Conservation (phyloP, 768 basidiomycete species). For the Chlorophyllum brunneum region DNA sequence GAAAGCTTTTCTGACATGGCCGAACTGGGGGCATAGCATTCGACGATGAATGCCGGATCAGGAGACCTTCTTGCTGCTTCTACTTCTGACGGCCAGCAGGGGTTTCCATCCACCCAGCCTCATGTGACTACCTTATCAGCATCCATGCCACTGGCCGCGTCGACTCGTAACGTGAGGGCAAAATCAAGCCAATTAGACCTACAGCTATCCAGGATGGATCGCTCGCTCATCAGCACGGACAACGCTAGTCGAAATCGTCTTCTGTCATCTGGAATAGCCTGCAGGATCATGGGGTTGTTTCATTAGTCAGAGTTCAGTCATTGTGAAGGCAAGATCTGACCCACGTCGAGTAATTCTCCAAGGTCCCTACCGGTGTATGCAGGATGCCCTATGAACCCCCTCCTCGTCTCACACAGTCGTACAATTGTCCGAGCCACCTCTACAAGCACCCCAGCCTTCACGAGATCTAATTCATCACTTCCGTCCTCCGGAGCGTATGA, state of each 20-base stretch:
- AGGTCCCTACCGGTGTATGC: conserved; percentile 22
- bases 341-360: conserved; percentile 35
- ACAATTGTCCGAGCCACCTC: conserved; percentile 20
- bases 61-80: too few relatives aligned
- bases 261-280: conserved; percentile 36
- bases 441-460: neutral
- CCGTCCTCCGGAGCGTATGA: neutral
- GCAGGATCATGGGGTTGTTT: conserved; percentile 4
- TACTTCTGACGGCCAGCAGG: too few relatives aligned
- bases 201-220: conserved; percentile 52
- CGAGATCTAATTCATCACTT: neutral
- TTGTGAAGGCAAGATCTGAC: conserved; percentile 11
- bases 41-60: too few relatives aligned
- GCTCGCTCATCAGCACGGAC: conserved; percentile 43
- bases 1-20: too few relatives aligned
- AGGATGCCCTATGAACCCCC: conserved; percentile 24
- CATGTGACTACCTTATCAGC: neutral
- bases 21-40: too few relatives aligned
- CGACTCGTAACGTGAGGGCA: neutral
- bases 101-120: too few relatives aligned
- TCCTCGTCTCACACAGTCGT: conserved; percentile 29
- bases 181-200: conserved; percentile 36
- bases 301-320: neutral
- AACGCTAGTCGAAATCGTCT: conserved; percentile 42
- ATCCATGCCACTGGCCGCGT: too few relatives aligned